A percentile compares a stretch with the other conserved stretches of the same genome.
phyloP scores from a whole-genome alignment of 148 eudicot genomes.

The Cornus florida region DNA sequence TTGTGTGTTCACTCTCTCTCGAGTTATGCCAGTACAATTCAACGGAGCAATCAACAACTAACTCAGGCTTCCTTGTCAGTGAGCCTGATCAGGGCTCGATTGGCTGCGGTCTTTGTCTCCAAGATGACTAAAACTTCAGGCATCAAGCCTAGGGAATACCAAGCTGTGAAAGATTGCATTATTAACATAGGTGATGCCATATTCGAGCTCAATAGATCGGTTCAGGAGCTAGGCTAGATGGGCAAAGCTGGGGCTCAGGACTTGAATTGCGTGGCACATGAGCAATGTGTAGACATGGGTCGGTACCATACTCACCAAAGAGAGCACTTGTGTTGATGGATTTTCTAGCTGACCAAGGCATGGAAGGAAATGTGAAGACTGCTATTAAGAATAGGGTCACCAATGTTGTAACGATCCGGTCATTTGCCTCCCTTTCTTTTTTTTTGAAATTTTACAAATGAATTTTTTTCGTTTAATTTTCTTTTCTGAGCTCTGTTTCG shows the following conservation, averaged over 20 bases:
- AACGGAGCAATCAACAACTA: too few relatives aligned
- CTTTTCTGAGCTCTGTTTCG: too few relatives aligned
- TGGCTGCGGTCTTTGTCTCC: constrained; percentile 27
- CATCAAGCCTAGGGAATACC: constrained; percentile 37
- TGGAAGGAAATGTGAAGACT: constrained; percentile 32
- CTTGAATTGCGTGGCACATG: constrained; percentile 39
- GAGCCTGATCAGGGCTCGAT: too few relatives aligned
- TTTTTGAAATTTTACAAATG: too few relatives aligned
- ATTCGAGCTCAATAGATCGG: constrained; percentile 43
- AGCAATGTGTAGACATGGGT: constrained; percentile 50
- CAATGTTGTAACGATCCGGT: too few relatives aligned
- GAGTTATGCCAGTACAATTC: too few relatives aligned
- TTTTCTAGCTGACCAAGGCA: constrained; percentile 18
- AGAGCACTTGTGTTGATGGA: constrained; percentile 32
- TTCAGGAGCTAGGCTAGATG: constrained; percentile 40
- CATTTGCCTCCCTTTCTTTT: too few relatives aligned
- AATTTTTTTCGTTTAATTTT: too few relatives aligned
- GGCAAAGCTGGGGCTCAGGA: constrained; percentile 27
- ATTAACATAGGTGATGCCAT: constrained; percentile 44
- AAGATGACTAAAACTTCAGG: constrained; percentile 17
- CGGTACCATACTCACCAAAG: constrained; percentile 36
- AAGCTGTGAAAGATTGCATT: constrained; percentile 53
- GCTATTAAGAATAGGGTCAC: constrained; percentile 21
- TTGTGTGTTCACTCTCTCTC: too few relatives aligned
- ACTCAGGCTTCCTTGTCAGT: too few relatives aligned